Base-by-base conservation (phyloP, 2,329 filamentous ascomycete genomes). In the Xylariaceae sp. region DNA sequence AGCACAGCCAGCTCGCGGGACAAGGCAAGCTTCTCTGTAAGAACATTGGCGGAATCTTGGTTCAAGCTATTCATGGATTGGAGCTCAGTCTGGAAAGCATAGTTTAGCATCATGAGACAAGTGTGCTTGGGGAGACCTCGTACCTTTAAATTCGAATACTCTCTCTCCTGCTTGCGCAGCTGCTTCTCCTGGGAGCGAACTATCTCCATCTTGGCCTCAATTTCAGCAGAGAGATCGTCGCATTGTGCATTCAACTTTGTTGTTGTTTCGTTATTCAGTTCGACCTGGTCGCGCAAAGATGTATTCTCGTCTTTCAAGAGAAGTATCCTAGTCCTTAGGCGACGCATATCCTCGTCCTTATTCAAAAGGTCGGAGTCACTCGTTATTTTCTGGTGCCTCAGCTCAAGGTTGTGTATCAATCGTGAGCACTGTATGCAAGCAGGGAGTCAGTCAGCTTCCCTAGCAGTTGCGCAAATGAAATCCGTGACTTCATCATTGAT, bases 291-390 rank as follows among this genome's bases (percentile, higher is more conserved):
- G 38, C 85, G 78, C 19, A 95, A 64, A 9, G 78, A 73, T 36
- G 82, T 77, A 49, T 84, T 87, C 48, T 94, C 85, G 50, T 90
- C 81, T 47, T 83, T 74, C n/a, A 87, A 69, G n/a, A 89, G 65
- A 40, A 90, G 67, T 41, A 83, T 73, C 48, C 83, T 78, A 46
- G 91, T 73, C 51, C 80, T 80, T 39, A 89, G 65, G 49, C 82
- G 76, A 36, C 90, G 81, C 30, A 79, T 72, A 45, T 83, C 79
- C 62, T 97, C 90, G 50, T 89, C 81, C 55, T 87, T 86, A 51
- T 79, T 68, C 41, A 94, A 72, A 9, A 83, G 69, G 39, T 87
- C 77, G 28, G 85, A 76, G 41, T 81, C 72, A 52, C 84, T 80
- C 41, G 78, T 65, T 50, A 75, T 77, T 45, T 76, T 73, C 51